Evolutionary conservation across 169 alveolate species (phyloP).

Genomic region (Eimeria falciformis): DNA sequence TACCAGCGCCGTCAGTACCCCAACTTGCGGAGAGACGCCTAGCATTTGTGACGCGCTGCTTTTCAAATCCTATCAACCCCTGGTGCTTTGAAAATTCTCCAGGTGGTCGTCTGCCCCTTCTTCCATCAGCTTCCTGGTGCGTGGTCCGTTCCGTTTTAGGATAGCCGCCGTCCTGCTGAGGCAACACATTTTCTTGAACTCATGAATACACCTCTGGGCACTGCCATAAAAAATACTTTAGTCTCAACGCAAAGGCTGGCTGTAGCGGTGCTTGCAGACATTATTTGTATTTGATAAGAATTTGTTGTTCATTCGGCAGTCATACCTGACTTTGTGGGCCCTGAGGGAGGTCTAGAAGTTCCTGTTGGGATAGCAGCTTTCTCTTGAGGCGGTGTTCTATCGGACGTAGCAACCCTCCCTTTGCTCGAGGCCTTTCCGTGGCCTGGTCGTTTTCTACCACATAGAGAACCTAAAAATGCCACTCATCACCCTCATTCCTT

Average conservation of each 20-base stretch:
- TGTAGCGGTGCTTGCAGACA: too few species aligned
- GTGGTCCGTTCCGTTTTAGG: neutral
- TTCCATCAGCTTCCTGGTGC: neutral
- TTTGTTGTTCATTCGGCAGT: neutral
- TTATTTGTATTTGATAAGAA: too few species aligned
- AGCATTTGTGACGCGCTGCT: neutral
- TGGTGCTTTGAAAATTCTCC: neutral
- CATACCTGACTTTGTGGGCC: neutral
- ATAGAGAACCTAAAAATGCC: conserved; percentile 11
- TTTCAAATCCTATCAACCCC: neutral
- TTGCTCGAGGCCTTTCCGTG: conserved; percentile 63
- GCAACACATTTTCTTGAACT: too few species aligned
- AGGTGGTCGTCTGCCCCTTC: neutral
- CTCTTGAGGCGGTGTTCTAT: conserved; percentile 62
- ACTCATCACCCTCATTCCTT: too few species aligned
- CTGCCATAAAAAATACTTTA: too few species aligned
- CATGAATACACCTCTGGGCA: too few species aligned
- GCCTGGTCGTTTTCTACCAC: conserved; percentile 52
- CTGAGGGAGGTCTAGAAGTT: neutral
- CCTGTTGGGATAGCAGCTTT: neutral
- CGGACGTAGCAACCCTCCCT: conserved; percentile 45
- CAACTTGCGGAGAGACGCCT: neutral
- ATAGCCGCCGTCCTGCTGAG: neutral
- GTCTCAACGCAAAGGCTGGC: too few species aligned
- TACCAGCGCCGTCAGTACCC: neutral